These are phyloP conservation scores for Rosa rugosa DNA, from an alignment of 306 rosid genomes.

Conservation along the genomic window DNA sequence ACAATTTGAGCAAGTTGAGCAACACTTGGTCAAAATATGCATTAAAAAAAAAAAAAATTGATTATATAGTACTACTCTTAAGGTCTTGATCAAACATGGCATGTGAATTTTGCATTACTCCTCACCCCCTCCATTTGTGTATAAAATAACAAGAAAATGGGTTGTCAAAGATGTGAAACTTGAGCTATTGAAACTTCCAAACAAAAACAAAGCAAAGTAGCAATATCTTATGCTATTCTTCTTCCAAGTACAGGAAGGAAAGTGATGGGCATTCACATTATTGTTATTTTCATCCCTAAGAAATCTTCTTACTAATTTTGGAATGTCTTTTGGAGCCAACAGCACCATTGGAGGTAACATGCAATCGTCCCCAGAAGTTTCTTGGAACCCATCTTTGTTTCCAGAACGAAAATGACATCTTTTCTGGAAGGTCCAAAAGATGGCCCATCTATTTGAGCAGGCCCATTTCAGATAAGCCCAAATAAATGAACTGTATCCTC, in stretches of 20 bases:
- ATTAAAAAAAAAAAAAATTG: neutral
- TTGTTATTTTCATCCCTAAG: neutral
- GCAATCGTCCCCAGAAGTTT: neutral
- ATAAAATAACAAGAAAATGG: conserved; percentile 9
- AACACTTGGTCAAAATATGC: neutral
- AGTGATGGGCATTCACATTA: conserved; percentile 12
- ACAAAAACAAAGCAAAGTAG: neutral
- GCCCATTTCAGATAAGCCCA: neutral
- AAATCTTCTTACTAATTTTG: neutral
- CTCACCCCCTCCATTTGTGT: neutral
- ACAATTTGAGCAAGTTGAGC: neutral
- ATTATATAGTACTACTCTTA: neutral
- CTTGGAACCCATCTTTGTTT: neutral
- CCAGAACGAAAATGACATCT: neutral
- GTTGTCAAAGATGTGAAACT: conserved; percentile 7
- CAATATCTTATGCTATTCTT: neutral
- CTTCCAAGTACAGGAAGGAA: conserved; percentile 3
- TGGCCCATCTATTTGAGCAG: neutral
- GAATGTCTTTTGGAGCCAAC: conserved; percentile 11
- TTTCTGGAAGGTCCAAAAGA: conserved; percentile 7
- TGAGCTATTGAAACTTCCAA: conserved; percentile 7
- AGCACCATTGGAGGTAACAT: neutral
- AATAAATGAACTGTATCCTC: neutral
- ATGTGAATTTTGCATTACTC: neutral
- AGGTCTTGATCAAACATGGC: conserved; percentile 8